A percentile compares a stretch with the other conserved stretches of the same genome.
These are phyloP conservation scores for Ilyonectria mors-panacis DNA, from an alignment of 2,329 filamentous ascomycete species.

Conservation along the genomic window DNA sequence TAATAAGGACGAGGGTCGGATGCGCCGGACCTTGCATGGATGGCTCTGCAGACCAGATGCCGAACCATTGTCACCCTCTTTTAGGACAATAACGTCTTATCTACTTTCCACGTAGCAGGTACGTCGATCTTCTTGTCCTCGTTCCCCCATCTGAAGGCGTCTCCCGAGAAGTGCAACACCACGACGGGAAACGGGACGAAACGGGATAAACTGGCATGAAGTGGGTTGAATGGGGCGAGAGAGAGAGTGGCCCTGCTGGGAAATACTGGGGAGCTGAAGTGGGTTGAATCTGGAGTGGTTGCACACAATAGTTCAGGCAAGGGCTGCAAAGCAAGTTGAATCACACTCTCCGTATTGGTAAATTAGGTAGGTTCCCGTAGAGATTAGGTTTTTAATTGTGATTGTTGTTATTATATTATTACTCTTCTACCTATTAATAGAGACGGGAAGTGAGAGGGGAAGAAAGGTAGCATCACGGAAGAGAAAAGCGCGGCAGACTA, in stretches of 20 bases:
- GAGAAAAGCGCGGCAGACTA: not conserved
- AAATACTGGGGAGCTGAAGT: no score
- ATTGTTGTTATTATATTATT: not conserved
- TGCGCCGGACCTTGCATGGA: not conserved
- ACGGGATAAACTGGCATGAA: no score
- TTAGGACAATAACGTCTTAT: no score
- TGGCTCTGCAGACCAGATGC: not conserved
- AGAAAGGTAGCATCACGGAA: not conserved
- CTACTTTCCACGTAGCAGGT: no score
- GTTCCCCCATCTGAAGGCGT: no score
- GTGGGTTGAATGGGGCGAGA: no score
- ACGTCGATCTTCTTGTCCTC: no score
- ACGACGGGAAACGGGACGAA: no score
- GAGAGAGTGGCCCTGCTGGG: no score
- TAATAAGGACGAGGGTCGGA: not conserved
- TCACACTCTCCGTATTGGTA: constrained; percentile 4
- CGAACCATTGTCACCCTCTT: not conserved
- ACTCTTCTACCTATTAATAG: not conserved
- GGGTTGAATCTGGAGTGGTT: no score
- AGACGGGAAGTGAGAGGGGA: not conserved
- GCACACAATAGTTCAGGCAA: not conserved
- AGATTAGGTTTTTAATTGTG: not conserved
- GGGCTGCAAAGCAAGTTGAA: not conserved
- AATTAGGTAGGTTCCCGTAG: constrained; percentile 1
- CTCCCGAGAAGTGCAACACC: no score